A percentile compares a stretch with the other conserved stretches of the same genome.
Conservation (phyloP, 2,329 filamentous ascomycete genomes). For the Lizonia empirigonia region DNA sequence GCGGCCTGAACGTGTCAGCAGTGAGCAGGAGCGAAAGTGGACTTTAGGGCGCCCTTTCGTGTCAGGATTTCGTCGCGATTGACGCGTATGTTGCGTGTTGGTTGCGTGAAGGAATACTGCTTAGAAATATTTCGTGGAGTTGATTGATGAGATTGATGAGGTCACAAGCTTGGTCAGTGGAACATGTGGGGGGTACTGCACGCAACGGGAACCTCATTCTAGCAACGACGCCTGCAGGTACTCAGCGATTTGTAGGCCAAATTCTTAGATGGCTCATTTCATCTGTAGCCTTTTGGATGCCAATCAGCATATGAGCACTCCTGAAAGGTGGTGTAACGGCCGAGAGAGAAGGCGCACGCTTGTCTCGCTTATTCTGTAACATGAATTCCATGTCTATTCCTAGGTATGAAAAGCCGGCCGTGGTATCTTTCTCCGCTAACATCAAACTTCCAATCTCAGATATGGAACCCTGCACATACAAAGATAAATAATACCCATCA, state of each 20-base stretch:
- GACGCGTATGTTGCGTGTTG: slow-evolving; percentile 20
- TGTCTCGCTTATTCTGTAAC: no score
- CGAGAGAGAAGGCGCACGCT: no score
- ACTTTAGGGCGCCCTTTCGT: neutral
- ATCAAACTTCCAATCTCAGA: neutral
- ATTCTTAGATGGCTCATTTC: no score
- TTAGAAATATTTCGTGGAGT: slow-evolving; percentile 25
- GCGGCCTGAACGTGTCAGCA: slow-evolving; percentile 12
- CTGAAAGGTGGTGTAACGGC: no score
- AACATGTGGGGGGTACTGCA: slow-evolving; percentile 10
- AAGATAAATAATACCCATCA: neutral
- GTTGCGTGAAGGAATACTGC: slow-evolving; percentile 18
- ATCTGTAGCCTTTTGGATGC: no score
- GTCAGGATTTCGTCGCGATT: slow-evolving; percentile 3
- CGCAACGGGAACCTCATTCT: neutral
- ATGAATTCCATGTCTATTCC: no score
- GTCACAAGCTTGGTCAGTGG: slow-evolving; percentile 20
- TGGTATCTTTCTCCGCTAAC: slow-evolving; percentile 3
- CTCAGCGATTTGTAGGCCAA: no score
- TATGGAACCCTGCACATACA: neutral
- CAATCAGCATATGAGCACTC: no score
- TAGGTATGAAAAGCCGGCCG: neutral
- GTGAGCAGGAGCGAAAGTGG: slow-evolving; percentile 3
- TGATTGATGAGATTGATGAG: no score
- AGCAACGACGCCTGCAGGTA: no score